Base-by-base conservation (phyloP, 2,329 filamentous ascomycete species). In the Talaromyces verruculosus region DNA sequence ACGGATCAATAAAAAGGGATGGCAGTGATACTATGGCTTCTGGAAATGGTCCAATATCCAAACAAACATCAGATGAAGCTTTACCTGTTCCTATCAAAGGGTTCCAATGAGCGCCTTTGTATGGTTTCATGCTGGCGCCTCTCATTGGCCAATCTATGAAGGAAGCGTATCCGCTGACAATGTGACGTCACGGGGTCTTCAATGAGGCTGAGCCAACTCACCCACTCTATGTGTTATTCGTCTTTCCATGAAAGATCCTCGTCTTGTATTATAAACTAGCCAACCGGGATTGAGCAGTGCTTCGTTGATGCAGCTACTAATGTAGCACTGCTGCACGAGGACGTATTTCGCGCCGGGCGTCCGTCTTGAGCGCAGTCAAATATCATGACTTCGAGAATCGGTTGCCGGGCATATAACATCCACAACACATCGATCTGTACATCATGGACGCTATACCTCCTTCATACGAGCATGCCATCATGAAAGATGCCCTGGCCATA, bases 381-480 rank as follows among this genome's bases (percentile, higher is more conserved):
- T 57, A 57, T 22, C 4, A 57, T 39, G 53, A 39, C 11, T 57
- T 33, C 7, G 13, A 49, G 28, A 17, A 41, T 49, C 45, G 11
- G 25, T 17, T 49, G 45, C 22, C 15, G 22, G 45, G 17, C 45
- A 8, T 49, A 35, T 55, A 55, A 35, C 30, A 35, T 35, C 35
- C 37, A 15, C 53, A n/a, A 15, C 10, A 25, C 15, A 22, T 11
- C n/a, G n/a, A 25, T 6, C 11, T 13, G 45, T 25, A 25, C 28
- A 22, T 2, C 15, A 87, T 87, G 84, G 85, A 88, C 71, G 80
- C 84, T 61, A 79, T 84, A 61, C 84, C 85, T 35, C 87, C 87
- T 4, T 85, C 85, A n/a, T 89, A 88, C 72, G 80, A 86, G 70
- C 81, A 79, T 57, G 85, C 85, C 62, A 85, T 84, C 11, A 76